Base-by-base conservation (phyloP, 495 filamentous ascomycete species). In the Neurospora intermedia region DNA sequence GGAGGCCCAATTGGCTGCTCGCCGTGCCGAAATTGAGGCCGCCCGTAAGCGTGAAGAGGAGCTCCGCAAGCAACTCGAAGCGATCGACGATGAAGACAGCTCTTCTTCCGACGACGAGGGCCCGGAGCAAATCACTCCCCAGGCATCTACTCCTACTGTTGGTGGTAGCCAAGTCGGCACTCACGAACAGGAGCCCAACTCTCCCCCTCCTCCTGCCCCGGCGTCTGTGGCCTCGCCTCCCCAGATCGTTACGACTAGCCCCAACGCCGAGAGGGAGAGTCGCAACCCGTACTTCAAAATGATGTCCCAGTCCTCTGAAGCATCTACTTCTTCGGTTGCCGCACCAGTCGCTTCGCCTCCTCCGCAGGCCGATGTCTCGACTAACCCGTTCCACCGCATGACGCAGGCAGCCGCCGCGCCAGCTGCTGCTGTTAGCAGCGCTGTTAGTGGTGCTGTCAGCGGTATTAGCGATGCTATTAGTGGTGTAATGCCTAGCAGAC, bases 361-460 rank as follows among this genome's bases (percentile, higher is more conserved):
- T 23, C 78, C 84, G 23, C 80, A 85, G 43, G 73, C 82, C 10
- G 88, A 89, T 69, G 83, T 88, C 45, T 93, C 93, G 31, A 96
- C 91, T 43, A 99, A 99, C 77, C 96, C 96, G n/a, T 99, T 99
- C 89, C 93, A 96, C 82, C 92, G 94, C 69, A 85, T 97, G 69
- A 87, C 91, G 16, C 91, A 89, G 74, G 83, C 91, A 73, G 80
- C 83, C 40, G 77, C 84, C 9, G 79, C 83, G 23, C 78, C 85
- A 70, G 38, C 78, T 69, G 75, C 78, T 6, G 74, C 78, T 62
- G 54, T 62, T 31, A 16, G 54, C 54, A 62, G 54, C 54, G 54
- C 54, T 62, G 54, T 62, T 62, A 35, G 54, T 35, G 23, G 54
- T 62, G 54, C 27, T 66, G 54, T 38, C 54, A 66, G 54, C 27